Evolutionary conservation across 768 basidiomycete species (phyloP).

Genomic region (Cantharellus anzutake): DNA sequence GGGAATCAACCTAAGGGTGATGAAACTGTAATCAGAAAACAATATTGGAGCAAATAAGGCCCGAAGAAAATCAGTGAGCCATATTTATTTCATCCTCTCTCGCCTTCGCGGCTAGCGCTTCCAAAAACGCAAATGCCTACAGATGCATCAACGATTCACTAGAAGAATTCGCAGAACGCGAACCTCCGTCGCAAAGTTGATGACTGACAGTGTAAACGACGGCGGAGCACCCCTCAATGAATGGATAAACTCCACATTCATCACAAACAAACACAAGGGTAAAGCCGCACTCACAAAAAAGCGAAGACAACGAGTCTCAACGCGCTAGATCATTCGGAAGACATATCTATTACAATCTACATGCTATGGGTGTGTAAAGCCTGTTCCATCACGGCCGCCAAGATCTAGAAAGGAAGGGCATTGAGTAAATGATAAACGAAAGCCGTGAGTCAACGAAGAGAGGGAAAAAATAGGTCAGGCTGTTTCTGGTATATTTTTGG

Average conservation of each 20-base stretch:
- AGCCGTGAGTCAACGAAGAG: background rate
- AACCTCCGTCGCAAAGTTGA: background rate
- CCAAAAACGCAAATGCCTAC: background rate
- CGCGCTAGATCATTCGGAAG: background rate
- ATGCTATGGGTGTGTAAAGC: no score
- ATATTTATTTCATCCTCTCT: background rate
- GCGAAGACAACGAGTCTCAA: background rate
- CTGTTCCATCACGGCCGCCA: no score
- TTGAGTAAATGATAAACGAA: background rate
- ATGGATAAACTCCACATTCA: slow-evolving; percentile 1
- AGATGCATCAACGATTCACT: background rate
- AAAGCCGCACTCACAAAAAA: background rate
- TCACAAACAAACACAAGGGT: background rate
- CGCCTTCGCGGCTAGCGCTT: background rate
- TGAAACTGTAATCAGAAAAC: background rate
- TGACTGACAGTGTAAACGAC: background rate
- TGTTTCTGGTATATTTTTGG: background rate
- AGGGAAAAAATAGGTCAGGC: background rate
- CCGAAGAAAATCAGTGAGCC: background rate
- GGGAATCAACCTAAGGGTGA: no score
- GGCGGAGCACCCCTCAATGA: background rate
- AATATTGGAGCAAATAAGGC: background rate
- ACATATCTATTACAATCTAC: background rate
- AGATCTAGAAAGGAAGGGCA: background rate
- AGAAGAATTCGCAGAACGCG: background rate